phyloP scores from a whole-genome alignment of 345 rosid species.

The Euphorbia peplus region DNA sequence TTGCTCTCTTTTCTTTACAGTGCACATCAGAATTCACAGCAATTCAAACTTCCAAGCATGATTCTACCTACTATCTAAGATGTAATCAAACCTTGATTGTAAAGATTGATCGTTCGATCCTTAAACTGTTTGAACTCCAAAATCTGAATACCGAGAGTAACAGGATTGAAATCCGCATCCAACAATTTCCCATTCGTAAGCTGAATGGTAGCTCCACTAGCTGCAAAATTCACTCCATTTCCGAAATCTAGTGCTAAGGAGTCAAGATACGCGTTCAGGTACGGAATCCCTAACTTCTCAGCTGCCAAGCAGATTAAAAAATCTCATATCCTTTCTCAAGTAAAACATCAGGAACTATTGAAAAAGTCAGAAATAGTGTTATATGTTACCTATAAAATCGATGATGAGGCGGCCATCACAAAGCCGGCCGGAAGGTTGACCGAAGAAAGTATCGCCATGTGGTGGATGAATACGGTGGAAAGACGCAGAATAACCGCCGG shows the following conservation, averaged over 20 bases:
- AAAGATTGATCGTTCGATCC: not conserved
- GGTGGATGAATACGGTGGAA: slow-evolving; percentile 60
- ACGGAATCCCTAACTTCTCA: slow-evolving; percentile 44
- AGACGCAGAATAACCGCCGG: slow-evolving; percentile 57
- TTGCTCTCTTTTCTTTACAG: no score
- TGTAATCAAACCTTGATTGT: slow-evolving; percentile 39
- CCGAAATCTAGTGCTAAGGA: slow-evolving; percentile 65
- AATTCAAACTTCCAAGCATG: no score
- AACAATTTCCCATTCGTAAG: slow-evolving; percentile 42
- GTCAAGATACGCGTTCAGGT: slow-evolving; percentile 55
- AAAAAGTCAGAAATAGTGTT: not conserved
- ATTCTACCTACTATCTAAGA: slow-evolving; percentile 8
- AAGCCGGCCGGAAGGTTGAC: slow-evolving; percentile 55
- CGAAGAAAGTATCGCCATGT: slow-evolving; percentile 57
- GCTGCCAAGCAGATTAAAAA: slow-evolving; percentile 28
- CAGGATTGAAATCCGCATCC: slow-evolving; percentile 16
- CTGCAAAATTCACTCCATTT: slow-evolving; percentile 81
- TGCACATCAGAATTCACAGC: no score
- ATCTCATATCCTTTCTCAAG: not conserved
- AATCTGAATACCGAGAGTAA: slow-evolving; percentile 51
- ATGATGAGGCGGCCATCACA: slow-evolving; percentile 61
- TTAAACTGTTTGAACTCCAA: slow-evolving; percentile 9
- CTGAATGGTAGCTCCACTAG: slow-evolving; percentile 64
- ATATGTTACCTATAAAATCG: slow-evolving; percentile 73
- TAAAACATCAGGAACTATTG: not conserved